These are phyloP conservation scores for Ambrosiella beaveri DNA, from an alignment of 2,329 filamentous ascomycete species.

Conservation along the genomic window DNA sequence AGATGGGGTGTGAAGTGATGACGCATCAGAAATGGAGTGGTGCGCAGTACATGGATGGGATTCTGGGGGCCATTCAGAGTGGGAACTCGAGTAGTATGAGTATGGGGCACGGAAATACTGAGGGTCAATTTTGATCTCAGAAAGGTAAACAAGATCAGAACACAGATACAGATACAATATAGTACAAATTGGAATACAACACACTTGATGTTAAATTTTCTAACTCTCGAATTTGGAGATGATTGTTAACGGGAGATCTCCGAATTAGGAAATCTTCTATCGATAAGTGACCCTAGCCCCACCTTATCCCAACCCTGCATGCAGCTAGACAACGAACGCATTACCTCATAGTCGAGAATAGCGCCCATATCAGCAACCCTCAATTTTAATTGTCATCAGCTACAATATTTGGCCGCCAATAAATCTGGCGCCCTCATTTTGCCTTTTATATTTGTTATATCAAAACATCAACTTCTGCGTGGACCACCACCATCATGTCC, in stretches of 20 bases:
- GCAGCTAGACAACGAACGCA: too few relatives aligned
- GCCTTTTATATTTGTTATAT: too few relatives aligned
- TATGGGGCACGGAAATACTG: constrained; percentile 91
- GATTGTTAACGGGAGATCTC: too few relatives aligned
- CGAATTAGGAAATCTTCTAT: background rate
- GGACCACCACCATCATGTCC: constrained; percentile 24
- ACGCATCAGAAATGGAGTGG: constrained; percentile 81
- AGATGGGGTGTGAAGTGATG: constrained; percentile 75
- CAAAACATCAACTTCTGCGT: background rate
- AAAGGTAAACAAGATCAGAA: background rate
- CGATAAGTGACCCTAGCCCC: background rate
- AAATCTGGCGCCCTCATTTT: too few relatives aligned
- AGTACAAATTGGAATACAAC: too few relatives aligned
- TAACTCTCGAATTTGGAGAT: too few relatives aligned
- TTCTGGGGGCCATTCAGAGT: constrained; percentile 77
- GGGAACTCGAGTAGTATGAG: constrained; percentile 78
- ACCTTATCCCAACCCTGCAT: background rate
- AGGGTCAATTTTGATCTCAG: constrained; percentile 41
- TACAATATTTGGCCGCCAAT: too few relatives aligned
- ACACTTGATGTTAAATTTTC: too few relatives aligned
- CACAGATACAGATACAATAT: background rate
- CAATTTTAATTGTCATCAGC: too few relatives aligned
- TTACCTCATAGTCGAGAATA: too few relatives aligned
- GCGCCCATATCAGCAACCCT: too few relatives aligned
- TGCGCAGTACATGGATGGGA: constrained; percentile 63